A percentile compares a stretch with the other conserved stretches of the same genome.
Conservation (phyloP, 768 basidiomycete species). For the Cystofilobasidium ferigula region DNA sequence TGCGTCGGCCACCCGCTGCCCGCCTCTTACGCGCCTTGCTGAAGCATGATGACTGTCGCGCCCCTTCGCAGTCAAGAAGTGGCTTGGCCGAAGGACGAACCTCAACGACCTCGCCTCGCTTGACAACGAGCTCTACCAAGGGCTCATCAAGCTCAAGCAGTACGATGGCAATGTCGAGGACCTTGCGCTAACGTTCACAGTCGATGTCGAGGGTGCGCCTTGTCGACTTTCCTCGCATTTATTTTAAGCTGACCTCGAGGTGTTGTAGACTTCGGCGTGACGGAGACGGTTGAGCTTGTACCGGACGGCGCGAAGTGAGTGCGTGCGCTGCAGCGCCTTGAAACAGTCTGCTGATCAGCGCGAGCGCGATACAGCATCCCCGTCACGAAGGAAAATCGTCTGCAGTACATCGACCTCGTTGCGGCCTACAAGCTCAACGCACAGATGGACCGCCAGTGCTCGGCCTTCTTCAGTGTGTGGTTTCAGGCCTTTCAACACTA, state of each 20-base stretch:
- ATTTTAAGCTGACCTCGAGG: neutral
- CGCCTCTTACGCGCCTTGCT: constrained; percentile 20
- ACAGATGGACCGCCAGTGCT: constrained; percentile 47
- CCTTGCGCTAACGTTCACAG: constrained; percentile 75
- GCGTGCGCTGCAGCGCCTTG: too few species aligned
- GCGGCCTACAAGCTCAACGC: constrained; percentile 71
- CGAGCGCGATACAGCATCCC: constrained; percentile 50
- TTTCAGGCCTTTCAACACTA: neutral
- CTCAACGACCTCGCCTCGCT: constrained; percentile 85
- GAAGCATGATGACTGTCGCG: neutral
- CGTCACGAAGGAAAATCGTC: constrained; percentile 77
- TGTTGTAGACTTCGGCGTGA: constrained; percentile 63
- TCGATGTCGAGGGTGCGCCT: constrained; percentile 62
- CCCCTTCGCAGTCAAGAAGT: constrained; percentile 48
- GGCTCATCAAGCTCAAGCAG: constrained; percentile 58
- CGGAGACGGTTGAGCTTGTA: constrained; percentile 64
- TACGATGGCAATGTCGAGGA: constrained; percentile 79
- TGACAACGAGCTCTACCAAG: constrained; percentile 78
- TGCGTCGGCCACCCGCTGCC: constrained; percentile 30
- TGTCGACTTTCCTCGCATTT: neutral
- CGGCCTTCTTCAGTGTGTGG: constrained; percentile 53
- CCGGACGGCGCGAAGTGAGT: constrained; percentile 41
- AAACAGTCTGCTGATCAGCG: neutral
- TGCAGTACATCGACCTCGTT: constrained; percentile 79
- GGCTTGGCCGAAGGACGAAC: constrained; percentile 80